phyloP scores from a whole-genome alignment of 2,329 filamentous ascomycete genomes.

The Trichoderma koningii region DNA sequence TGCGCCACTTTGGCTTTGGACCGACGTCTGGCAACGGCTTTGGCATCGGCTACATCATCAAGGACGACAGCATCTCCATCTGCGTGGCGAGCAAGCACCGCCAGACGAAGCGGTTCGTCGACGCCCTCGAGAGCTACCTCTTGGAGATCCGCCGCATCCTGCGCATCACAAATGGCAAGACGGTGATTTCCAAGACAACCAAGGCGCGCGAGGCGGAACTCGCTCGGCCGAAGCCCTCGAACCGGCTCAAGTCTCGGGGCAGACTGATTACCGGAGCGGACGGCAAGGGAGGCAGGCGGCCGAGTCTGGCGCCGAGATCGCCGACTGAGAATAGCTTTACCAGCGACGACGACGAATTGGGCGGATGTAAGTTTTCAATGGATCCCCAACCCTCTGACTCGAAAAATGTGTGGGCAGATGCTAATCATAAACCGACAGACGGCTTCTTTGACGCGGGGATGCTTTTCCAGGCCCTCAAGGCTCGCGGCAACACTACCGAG shows the following conservation, averaged over 20 bases:
- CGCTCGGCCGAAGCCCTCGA: constrained; percentile 42
- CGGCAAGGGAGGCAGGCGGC: constrained; percentile 39
- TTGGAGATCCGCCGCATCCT: constrained; percentile 86
- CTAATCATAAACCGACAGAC: constrained; percentile 58
- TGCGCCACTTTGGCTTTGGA: constrained; percentile 95
- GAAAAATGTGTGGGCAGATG: neutral
- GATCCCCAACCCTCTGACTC: neutral
- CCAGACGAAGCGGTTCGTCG: constrained; percentile 87
- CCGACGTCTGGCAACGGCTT: constrained; percentile 93
- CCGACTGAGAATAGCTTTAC: constrained; percentile 69
- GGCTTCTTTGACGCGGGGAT: constrained; percentile 98
- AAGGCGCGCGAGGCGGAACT: constrained; percentile 58
- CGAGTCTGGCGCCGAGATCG: constrained; percentile 55
- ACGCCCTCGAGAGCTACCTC: constrained; percentile 86
- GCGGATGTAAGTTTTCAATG: constrained; percentile 73
- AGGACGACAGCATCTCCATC: constrained; percentile 74
- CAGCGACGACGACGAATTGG: constrained; percentile 82
- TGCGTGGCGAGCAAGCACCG: constrained; percentile 92
- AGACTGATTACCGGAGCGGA: constrained; percentile 66
- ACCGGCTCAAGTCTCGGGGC: constrained; percentile 69
- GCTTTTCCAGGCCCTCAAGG: constrained; percentile 84
- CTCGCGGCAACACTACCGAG: constrained; percentile 59
- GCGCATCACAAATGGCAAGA: constrained; percentile 62
- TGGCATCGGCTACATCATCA: constrained; percentile 98
- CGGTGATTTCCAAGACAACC: constrained; percentile 46